phyloP scores from a whole-genome alignment of 805 yeast genomes.

The Nakazawaea molendinolei region DNA sequence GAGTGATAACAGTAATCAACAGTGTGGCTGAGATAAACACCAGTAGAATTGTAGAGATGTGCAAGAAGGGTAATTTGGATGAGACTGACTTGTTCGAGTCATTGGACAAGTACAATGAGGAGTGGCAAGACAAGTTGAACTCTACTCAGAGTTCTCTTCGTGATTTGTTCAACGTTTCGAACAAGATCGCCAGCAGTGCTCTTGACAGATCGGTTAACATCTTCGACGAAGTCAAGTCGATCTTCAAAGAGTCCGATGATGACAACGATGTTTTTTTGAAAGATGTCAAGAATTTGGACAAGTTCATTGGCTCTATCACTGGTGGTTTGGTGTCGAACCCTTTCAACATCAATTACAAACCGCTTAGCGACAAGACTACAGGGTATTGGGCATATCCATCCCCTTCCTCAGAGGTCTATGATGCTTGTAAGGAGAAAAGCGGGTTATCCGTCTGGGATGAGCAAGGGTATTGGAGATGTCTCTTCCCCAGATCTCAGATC shows the following conservation, averaged over 20 bases:
- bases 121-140: not conserved
- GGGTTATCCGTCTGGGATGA: slow-evolving; percentile 81
- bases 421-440: slow-evolving; percentile 51
- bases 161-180: slow-evolving; percentile 4
- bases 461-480: slow-evolving; percentile 85
- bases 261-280: slow-evolving; percentile 7
- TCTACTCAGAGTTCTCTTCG: slow-evolving; percentile 1
- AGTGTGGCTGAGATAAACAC: too few relatives aligned
- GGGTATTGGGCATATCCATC: slow-evolving; percentile 48
- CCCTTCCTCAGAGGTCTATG: slow-evolving; percentile 54
- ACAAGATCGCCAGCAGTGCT: not conserved
- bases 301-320: slow-evolving; percentile 3
- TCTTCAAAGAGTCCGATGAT: not conserved
- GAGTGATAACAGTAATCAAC: too few relatives aligned
- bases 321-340: slow-evolving; percentile 9
- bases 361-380: slow-evolving; percentile 20
- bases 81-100: not conserved
- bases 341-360: slow-evolving; percentile 11
- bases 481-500: slow-evolving; percentile 56
- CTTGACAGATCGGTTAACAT: slow-evolving; percentile 1
- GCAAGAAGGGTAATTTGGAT: not conserved
- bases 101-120: slow-evolving; percentile 3
- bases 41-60: not conserved
- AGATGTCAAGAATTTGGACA: slow-evolving; percentile 10
- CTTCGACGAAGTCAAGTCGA: slow-evolving; percentile 4